phyloP scores from a whole-genome alignment of 1,139 yeast species.

The Debaryomyces singareniensis region DNA sequence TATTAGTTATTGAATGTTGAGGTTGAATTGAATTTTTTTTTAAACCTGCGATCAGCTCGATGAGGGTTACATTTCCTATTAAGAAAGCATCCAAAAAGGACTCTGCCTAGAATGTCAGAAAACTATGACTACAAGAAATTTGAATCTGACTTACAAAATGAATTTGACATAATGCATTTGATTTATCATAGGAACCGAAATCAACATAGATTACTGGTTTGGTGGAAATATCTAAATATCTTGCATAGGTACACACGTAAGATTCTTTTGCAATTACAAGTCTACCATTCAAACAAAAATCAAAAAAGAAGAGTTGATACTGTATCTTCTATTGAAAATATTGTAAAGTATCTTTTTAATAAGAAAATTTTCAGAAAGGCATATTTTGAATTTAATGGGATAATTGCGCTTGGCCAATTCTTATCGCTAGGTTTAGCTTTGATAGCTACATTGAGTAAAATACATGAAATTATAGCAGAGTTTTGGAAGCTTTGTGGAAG shows the following conservation, averaged over 20 bases:
- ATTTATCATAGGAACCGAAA: constrained; percentile 66
- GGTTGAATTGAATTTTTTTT: too few relatives aligned
- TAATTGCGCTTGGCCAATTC: constrained; percentile 74
- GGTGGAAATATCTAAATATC: constrained; percentile 74
- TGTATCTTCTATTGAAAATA: constrained; percentile 12
- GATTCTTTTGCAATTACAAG: constrained; percentile 19
- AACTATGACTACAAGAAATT: too few relatives aligned
- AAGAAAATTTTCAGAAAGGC: constrained; percentile 41
- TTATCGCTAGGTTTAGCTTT: constrained; percentile 67
- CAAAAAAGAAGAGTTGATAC: constrained; percentile 8
- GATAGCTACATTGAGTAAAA: constrained; percentile 49
- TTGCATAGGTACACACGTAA: constrained; percentile 51
- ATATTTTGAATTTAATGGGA: constrained; percentile 57
- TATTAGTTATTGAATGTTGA: too few relatives aligned
- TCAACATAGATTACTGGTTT: constrained; percentile 65
- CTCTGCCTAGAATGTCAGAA: too few relatives aligned
- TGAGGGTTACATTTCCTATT: too few relatives aligned
- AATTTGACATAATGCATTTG: constrained; percentile 52
- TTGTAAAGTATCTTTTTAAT: constrained; percentile 28
- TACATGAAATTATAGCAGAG: too few relatives aligned
- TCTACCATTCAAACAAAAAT: constrained; percentile 12
- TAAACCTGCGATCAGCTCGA: too few relatives aligned
- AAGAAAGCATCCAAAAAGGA: too few relatives aligned
- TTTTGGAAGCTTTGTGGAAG: too few relatives aligned
- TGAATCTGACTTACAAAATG: constrained; percentile 34